Evolutionary conservation across 192 early-diverging fungal genomes (phyloP).

Genomic region (Hyaloraphidium curvatum): DNA sequence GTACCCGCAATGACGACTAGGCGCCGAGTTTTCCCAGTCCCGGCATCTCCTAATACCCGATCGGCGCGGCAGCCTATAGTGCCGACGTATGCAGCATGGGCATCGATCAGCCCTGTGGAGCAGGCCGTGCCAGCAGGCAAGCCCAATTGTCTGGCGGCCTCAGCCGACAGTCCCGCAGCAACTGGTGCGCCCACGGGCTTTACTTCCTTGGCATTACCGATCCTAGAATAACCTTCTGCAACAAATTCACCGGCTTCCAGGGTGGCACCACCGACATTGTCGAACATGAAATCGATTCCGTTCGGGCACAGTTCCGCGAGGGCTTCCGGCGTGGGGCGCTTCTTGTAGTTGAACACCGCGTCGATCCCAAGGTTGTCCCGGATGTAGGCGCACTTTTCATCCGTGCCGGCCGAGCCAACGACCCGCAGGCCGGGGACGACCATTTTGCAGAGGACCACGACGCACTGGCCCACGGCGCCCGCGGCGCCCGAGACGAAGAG

Average conservation of each 20-base stretch:
- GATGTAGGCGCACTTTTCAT: not conserved
- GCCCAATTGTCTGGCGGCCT: too few species aligned
- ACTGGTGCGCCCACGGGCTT: too few species aligned
- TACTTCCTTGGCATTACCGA: too few species aligned
- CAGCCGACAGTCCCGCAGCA: too few species aligned
- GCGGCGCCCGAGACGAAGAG: not conserved
- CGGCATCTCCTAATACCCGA: too few species aligned
- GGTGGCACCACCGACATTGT: not conserved
- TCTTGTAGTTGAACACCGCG: not conserved
- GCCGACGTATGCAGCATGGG: too few species aligned
- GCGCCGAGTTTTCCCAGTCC: too few species aligned
- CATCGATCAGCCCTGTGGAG: too few species aligned
- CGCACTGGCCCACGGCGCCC: not conserved
- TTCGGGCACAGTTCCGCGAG: not conserved
- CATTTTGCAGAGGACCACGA: not conserved
- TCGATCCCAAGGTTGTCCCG: not conserved
- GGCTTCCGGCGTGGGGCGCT: not conserved
- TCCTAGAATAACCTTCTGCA: too few species aligned
- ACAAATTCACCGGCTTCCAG: not conserved
- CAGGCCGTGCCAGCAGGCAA: too few species aligned
- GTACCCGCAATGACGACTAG: too few species aligned
- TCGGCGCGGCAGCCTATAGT: too few species aligned
- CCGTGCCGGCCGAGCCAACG: not conserved
- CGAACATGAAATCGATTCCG: not conserved
- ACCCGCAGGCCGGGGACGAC: not conserved